Evolutionary conservation across 768 basidiomycete genomes (phyloP).

Genomic region (Hygrocybe coccinea): DNA sequence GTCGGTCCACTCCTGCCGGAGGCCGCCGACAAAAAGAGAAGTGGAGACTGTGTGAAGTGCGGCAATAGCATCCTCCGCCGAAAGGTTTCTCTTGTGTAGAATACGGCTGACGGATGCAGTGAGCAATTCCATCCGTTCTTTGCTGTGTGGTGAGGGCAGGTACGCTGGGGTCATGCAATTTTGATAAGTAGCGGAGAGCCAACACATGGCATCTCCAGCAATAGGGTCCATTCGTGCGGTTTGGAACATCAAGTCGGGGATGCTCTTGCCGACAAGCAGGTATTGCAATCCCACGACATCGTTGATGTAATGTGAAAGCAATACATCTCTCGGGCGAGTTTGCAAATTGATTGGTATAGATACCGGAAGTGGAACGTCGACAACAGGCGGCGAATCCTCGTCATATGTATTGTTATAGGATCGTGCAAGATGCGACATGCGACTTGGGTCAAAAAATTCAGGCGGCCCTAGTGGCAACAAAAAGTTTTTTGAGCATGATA

Average conservation of each 20-base stretch:
- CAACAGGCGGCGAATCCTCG: neutral
- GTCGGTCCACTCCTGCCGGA: constrained; percentile 64
- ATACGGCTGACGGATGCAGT: too few species aligned
- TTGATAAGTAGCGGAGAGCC: constrained; percentile 58
- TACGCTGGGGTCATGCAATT: too few species aligned
- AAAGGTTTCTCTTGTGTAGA: constrained; percentile 14
- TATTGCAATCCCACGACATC: constrained; percentile 67
- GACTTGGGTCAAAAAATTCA: neutral
- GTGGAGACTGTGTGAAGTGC: constrained; percentile 72
- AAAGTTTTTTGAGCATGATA: constrained; percentile 62
- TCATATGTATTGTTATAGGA: neutral
- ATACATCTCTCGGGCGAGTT: constrained; percentile 4
- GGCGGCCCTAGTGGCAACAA: constrained; percentile 45
- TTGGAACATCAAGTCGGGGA: constrained; percentile 45
- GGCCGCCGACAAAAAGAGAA: constrained; percentile 75
- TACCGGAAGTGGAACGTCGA: too few species aligned
- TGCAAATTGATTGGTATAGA: neutral
- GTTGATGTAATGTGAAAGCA: constrained; percentile 48
- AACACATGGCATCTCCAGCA: constrained; percentile 52
- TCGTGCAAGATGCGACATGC: neutral
- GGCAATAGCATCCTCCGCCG: constrained; percentile 71
- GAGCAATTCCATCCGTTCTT: too few species aligned
- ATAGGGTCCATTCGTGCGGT: constrained; percentile 42
- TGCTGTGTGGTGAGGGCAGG: too few species aligned
- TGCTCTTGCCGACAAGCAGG: constrained; percentile 52